phyloP scores from a whole-genome alignment of 164 flowering plant genomes.

The Amborella trichopoda region DNA sequence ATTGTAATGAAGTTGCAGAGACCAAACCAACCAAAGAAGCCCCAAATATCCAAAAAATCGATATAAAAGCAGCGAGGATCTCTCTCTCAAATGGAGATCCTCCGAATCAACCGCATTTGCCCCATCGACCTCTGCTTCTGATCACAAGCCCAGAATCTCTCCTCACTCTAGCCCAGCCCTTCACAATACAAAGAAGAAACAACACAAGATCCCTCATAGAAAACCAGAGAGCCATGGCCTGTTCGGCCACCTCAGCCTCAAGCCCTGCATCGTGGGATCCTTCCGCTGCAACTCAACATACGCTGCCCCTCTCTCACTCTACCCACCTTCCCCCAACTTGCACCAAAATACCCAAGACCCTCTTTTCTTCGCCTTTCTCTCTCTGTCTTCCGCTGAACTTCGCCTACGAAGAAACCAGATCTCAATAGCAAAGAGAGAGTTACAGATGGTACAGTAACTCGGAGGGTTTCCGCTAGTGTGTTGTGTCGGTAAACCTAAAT shows the following conservation, averaged over 20 bases:
- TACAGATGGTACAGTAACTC: no score
- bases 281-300: no score
- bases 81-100: background rate
- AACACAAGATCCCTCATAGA: constrained; percentile 43
- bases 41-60: background rate
- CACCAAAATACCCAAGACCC: no score
- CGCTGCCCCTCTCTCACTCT: background rate
- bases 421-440: no score
- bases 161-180: constrained; percentile 25
- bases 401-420: background rate
- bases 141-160: constrained; percentile 54
- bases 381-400: background rate
- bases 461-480: no score
- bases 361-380: background rate
- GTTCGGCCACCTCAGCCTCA: constrained; percentile 3
- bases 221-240: constrained; percentile 8
- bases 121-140: constrained; percentile 76
- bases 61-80: background rate
- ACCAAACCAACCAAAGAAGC: constrained; percentile 4
- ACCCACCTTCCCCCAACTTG: background rate
- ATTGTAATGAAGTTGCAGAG: constrained; percentile 17
- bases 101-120: constrained; percentile 59
- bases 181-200: constrained; percentile 21
- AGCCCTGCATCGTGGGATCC: constrained; percentile 12
- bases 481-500: no score